These are phyloP conservation scores for Suillus occidentalis DNA, from an alignment of 768 basidiomycete genomes.

Conservation along the genomic window DNA sequence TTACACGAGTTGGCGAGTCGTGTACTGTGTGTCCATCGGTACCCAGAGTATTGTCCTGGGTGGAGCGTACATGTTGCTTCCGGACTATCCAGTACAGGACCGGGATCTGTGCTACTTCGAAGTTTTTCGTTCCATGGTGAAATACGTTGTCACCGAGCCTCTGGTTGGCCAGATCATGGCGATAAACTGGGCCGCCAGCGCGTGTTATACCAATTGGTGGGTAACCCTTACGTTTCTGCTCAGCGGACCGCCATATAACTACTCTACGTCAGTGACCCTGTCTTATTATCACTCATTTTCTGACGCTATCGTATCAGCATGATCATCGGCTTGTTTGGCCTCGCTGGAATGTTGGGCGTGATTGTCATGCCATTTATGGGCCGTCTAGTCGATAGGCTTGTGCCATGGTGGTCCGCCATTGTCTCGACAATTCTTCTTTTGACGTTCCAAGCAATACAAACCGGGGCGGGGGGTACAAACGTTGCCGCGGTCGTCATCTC, in stretches of 20 bases:
- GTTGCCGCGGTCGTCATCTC: slow-evolving; percentile 40
- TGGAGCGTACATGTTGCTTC: slow-evolving; percentile 33
- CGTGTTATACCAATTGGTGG: slow-evolving; percentile 37
- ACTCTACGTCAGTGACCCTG: slow-evolving; percentile 27
- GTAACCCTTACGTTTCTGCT: slow-evolving; percentile 48
- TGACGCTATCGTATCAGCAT: slow-evolving; percentile 24
- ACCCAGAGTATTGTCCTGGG: slow-evolving; percentile 28
- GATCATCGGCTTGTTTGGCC: slow-evolving; percentile 47
- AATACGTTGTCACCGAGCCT: slow-evolving; percentile 41
- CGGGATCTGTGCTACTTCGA: slow-evolving; percentile 34
- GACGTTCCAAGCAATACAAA: slow-evolving; percentile 31
- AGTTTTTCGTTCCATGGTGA: slow-evolving; percentile 39
- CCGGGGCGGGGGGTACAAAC: slow-evolving; percentile 37
- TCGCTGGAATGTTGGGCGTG: slow-evolving; percentile 45
- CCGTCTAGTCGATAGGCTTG: slow-evolving; percentile 29
- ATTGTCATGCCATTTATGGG: slow-evolving; percentile 24
- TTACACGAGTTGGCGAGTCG: slow-evolving; percentile 40
- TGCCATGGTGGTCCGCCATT: slow-evolving; percentile 44
- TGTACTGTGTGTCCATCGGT: slow-evolving; percentile 44
- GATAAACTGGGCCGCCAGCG: slow-evolving; percentile 26
- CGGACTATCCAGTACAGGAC: slow-evolving; percentile 42
- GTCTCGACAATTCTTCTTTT: slow-evolving; percentile 32
- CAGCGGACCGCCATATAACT: slow-evolving; percentile 39
- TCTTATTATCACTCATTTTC: not conserved
- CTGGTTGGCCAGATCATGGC: slow-evolving; percentile 36